Evolutionary conservation across 2,329 filamentous ascomycete species (phyloP).

Genomic region (Akanthomyces dipterigenus): DNA sequence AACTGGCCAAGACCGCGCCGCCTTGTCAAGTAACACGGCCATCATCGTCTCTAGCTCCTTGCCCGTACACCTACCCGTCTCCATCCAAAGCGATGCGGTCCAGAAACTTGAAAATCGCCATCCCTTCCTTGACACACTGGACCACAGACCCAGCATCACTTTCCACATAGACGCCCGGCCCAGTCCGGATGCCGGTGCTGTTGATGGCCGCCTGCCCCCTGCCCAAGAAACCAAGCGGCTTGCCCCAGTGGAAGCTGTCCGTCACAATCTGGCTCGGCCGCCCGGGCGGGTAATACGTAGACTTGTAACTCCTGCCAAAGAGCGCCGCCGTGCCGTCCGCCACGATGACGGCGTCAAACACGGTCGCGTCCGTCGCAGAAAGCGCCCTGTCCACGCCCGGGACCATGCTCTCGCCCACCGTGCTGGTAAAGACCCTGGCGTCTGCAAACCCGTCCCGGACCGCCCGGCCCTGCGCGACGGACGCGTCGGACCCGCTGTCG

Average conservation of each 20-base stretch:
- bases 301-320: conserved; percentile 38
- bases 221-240: conserved; percentile 59
- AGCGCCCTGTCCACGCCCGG: conserved; percentile 57
- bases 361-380: conserved; percentile 53
- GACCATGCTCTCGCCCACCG: conserved; percentile 54
- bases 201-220: conserved; percentile 30
- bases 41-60: too few species aligned
- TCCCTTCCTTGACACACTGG: conserved; percentile 45
- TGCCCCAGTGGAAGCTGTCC: conserved; percentile 61
- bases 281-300: conserved; percentile 55
- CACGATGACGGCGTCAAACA: conserved; percentile 58
- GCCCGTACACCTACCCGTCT: background rate
- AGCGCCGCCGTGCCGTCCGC: conserved; percentile 44
- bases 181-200: conserved; percentile 36
- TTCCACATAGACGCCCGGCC: conserved; percentile 35
- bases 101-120: conserved; percentile 60
- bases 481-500: conserved; percentile 32
- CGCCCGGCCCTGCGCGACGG: conserved; percentile 40
- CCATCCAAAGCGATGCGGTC: conserved; percentile 54
- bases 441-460: conserved; percentile 43
- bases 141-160: conserved; percentile 33
- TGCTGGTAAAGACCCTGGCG: conserved; percentile 47
- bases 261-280: conserved; percentile 57
- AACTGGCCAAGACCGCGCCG: too few species aligned
- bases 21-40: too few species aligned